Base-by-base conservation (phyloP, 768 basidiomycete species). In the Udeniomyces megalosporus region DNA sequence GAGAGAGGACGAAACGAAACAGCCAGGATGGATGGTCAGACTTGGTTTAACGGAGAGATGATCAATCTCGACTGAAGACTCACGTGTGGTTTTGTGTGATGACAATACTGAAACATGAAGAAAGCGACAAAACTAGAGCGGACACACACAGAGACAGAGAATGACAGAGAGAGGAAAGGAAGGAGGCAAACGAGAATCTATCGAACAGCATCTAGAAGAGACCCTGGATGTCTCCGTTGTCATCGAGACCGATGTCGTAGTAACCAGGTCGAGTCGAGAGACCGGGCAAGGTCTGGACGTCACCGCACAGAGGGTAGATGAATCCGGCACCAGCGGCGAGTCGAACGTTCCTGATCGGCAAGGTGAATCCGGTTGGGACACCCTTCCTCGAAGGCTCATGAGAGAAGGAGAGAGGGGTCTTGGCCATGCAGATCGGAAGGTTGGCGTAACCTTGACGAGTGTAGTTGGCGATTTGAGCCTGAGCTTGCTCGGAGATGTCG, bases 201-300 rank as follows among this genome's bases (percentile, higher is more conserved):
- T n/a, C n/a, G n/a, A n/a, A n/a, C n/a, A n/a, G n/a, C 20, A 12
- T 62, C 29, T 59, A 64, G 62, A 64, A 64, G 11, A 64, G 51
- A 58, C 62, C 62, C 52, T 64, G 62, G 31, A 64, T 59, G 49
- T 64, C 42, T 47, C 62, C 62, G 22, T 64, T 38, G 1, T 64
- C 62, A 35, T 64, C 62, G 24, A 64, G 58, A 8, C 50, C 35
- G 56, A 64, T 64, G 50, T 64, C 62, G 57, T 58, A 64, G 58
- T 58, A 58, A 82, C 86, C 88, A 72, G 90, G 90, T 64, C 90
- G 83, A 63, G 89, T 95, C 28, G 84, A 88, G 46, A 95, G 80
- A 68, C 91, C 93, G 48, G 93, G 93, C 89, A 99, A 93, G 60
- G 91, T 96, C 73, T 88, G 86, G 88, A 99, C 96, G 73, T 92